Evolutionary conservation across 306 rosid species (phyloP).

Genomic region (Vigna unguiculata): DNA sequence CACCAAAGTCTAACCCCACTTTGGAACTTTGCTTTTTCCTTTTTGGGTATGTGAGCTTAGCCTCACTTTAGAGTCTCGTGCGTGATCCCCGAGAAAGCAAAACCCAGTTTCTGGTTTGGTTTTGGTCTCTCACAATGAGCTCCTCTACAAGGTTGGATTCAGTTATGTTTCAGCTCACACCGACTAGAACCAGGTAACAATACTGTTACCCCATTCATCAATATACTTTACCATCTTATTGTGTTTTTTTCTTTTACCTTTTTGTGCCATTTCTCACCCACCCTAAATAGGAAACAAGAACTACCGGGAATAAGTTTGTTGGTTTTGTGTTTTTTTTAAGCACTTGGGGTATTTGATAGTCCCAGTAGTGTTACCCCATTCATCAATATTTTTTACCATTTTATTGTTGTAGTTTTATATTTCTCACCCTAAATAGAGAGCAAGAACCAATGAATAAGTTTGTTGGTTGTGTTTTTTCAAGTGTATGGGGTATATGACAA

Average conservation of each 20-base stretch:
- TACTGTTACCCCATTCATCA: not conserved
- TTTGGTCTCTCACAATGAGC: conserved; percentile 55
- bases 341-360: conserved; percentile 27
- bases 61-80: conserved; percentile 19
- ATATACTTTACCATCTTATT: not conserved
- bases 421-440: not conserved
- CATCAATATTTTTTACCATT: not conserved
- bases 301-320: not conserved
- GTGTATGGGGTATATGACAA: conserved; percentile 24
- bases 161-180: conserved; percentile 88
- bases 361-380: not conserved
- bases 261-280: conserved; percentile 19
- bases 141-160: conserved; percentile 78
- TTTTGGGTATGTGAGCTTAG: conserved; percentile 24
- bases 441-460: not conserved
- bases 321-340: not conserved
- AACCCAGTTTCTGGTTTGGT: conserved; percentile 39
- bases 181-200: conserved; percentile 89
- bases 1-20: conserved; percentile 37
- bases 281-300: not conserved
- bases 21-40: conserved; percentile 28
- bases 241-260: not conserved
- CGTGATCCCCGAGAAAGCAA: conserved; percentile 44
- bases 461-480: not conserved
- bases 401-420: not conserved